A percentile compares a stretch with the other conserved stretches of the same genome.
phyloP scores from a whole-genome alignment of 2,329 filamentous ascomycete species.

The Penicillium sp. region DNA sequence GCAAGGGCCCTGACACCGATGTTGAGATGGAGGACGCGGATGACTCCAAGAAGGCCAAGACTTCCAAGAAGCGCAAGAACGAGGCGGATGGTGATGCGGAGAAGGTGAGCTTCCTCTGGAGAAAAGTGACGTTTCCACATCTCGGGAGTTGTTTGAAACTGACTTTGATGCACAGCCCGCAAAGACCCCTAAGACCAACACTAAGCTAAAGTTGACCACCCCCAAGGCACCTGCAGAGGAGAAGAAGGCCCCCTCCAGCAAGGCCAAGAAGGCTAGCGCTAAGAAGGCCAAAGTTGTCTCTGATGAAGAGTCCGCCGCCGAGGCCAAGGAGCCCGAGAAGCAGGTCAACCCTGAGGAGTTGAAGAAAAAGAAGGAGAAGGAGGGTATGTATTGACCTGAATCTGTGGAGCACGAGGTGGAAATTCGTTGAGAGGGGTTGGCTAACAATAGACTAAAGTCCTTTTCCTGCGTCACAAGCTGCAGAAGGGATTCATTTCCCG shows the following conservation, averaged over 20 bases:
- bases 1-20: constrained; percentile 51
- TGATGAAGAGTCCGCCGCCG: constrained; percentile 58
- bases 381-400: constrained; percentile 41
- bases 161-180: constrained; percentile 51
- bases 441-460: constrained; percentile 54
- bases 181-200: constrained; percentile 64
- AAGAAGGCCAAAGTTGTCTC: constrained; percentile 51
- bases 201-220: constrained; percentile 54
- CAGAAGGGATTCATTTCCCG: constrained; percentile 90
- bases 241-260: constrained; percentile 55
- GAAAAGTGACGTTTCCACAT: not conserved
- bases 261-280: constrained; percentile 56
- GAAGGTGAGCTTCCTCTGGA: constrained; percentile 54
- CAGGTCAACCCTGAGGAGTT: constrained; percentile 57
- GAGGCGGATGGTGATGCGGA: constrained; percentile 70
- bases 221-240: constrained; percentile 60
- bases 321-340: constrained; percentile 53
- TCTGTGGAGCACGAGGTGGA: not conserved
- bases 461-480: constrained; percentile 90
- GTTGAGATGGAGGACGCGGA: constrained; percentile 56
- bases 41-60: constrained; percentile 55
- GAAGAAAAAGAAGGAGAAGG: constrained; percentile 60
- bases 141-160: not conserved
- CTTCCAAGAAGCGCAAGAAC: constrained; percentile 80
- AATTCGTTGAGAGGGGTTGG: not conserved